These are phyloP conservation scores for Athelia psychrophila DNA, from an alignment of 1,284 basidiomycete genomes.

Conservation along the genomic window DNA sequence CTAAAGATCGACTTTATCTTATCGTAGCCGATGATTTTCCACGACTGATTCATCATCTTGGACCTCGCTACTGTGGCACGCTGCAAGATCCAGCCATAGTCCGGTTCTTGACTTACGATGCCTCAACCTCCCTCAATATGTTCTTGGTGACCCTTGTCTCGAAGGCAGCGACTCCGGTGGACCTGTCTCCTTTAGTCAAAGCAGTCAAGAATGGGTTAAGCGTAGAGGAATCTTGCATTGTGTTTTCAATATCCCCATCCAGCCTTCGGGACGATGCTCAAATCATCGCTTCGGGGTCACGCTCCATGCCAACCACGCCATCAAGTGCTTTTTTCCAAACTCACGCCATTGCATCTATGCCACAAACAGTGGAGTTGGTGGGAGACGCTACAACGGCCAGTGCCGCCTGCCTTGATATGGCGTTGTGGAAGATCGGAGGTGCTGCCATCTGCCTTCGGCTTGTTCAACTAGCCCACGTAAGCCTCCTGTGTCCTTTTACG, in stretches of 20 bases:
- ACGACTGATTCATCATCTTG: constrained; percentile 71
- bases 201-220: constrained; percentile 52
- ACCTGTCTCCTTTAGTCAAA: constrained; percentile 40
- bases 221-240: constrained; percentile 41
- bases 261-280: constrained; percentile 19
- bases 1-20: not conserved
- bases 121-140: constrained; percentile 74
- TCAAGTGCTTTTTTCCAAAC: constrained; percentile 5
- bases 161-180: constrained; percentile 24
- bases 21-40: constrained; percentile 64
- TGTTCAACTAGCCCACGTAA: constrained; percentile 74
- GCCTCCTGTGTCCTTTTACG: constrained; percentile 16
- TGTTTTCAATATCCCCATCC: constrained; percentile 49
- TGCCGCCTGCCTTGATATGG: constrained; percentile 67
- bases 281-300: constrained; percentile 13
- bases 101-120: constrained; percentile 76
- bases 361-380: constrained; percentile 25
- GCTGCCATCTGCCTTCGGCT: constrained; percentile 73
- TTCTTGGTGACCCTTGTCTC: constrained; percentile 41
- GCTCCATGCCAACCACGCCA: constrained; percentile 14
- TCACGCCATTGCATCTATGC: not conserved
- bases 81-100: constrained; percentile 65
- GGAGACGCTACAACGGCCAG: constrained; percentile 65
- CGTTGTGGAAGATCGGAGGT: constrained; percentile 84
- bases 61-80: constrained; percentile 68